Percentiles rank a stretch among this genome's conserved stretches.
These are phyloP conservation scores for Salvia miltiorrhiza DNA, from an alignment of 257 asterid species.

Conservation along the genomic window DNA sequence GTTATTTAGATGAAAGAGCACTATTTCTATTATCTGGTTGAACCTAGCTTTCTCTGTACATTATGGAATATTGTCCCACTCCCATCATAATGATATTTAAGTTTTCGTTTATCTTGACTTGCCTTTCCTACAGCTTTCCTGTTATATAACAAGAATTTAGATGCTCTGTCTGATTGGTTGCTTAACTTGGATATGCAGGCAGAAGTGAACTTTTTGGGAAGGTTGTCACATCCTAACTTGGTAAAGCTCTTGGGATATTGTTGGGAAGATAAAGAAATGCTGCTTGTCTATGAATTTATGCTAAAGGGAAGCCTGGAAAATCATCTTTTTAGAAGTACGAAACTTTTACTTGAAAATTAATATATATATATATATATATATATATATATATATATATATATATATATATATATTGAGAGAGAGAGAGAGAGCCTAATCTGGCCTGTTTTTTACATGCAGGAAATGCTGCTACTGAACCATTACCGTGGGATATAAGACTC, in stretches of 20 bases:
- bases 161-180: neutral
- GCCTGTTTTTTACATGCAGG: slow-evolving; percentile 29
- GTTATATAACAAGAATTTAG: neutral
- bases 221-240: slow-evolving; percentile 54
- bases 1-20: neutral
- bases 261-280: slow-evolving; percentile 49
- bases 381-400: too few species aligned
- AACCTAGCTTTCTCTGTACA: neutral
- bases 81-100: neutral
- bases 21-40: neutral
- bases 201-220: slow-evolving; percentile 58
- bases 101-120: neutral
- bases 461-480: slow-evolving; percentile 28
- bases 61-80: neutral
- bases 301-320: slow-evolving; percentile 59
- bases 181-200: slow-evolving; percentile 39
- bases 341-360: neutral
- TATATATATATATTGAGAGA: neutral
- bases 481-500: slow-evolving; percentile 54
- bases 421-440: neutral
- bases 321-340: slow-evolving; percentile 59
- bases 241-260: slow-evolving; percentile 65
- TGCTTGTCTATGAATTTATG: slow-evolving; percentile 59
- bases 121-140: neutral
- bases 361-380: neutral